Evolutionary conservation across 23 red algal species (phyloP).

Genomic region (Agarophyton chilense): DNA sequence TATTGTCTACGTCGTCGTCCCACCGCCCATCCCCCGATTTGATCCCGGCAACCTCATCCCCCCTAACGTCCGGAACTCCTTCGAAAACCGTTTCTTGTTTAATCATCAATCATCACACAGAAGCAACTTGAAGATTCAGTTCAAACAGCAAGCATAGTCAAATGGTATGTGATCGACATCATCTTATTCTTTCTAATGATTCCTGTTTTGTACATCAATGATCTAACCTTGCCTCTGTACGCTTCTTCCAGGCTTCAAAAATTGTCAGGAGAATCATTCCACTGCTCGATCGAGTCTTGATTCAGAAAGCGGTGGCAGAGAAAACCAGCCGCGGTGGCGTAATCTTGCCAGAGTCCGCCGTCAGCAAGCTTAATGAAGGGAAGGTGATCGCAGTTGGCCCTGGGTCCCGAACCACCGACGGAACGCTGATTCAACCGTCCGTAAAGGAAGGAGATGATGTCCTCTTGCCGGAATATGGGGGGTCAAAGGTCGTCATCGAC

Average conservation of each 20-base stretch:
- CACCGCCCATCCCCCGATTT: not conserved
- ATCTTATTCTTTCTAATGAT: not conserved
- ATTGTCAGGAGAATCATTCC: conserved; percentile 70
- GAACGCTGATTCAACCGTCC: conserved; percentile 70
- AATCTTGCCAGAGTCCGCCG: conserved; percentile 83
- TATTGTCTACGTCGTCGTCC: not conserved
- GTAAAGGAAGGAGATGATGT: conserved; percentile 89
- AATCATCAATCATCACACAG: not conserved
- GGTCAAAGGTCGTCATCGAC: conserved; percentile 83
- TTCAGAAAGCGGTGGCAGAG: conserved; percentile 87
- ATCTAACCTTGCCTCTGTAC: not conserved
- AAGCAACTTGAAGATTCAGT: not conserved
- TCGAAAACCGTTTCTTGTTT: too few relatives aligned
- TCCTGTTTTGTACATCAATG: not conserved
- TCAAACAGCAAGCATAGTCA: not conserved
- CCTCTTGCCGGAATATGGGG: conserved; percentile 91
- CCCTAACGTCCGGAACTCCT: not conserved
- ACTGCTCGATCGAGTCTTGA: conserved; percentile 89
- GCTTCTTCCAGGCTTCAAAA: conserved; percentile 21
- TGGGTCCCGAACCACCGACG: conserved; percentile 70
- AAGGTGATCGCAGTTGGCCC: conserved; percentile 91
- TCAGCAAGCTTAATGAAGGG: conserved; percentile 89
- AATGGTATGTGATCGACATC: not conserved
- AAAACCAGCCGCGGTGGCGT: conserved; percentile 88
- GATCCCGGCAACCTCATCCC: not conserved